Percentiles rank a stretch among this genome's conserved stretches.
Evolutionary conservation across 2,329 filamentous ascomycete species (phyloP).

Genomic region (Periconia sp.): DNA sequence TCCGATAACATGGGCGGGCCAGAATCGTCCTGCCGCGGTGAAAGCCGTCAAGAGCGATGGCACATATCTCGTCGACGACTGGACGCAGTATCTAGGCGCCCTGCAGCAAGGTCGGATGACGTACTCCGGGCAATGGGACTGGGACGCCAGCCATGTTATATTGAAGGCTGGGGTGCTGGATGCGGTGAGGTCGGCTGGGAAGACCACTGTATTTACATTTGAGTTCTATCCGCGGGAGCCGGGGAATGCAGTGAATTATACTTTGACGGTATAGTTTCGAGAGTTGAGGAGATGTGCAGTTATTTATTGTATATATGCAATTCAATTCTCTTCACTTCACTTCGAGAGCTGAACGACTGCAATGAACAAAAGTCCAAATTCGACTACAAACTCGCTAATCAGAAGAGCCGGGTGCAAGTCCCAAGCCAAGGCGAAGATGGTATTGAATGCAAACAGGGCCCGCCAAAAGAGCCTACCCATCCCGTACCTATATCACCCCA

Average conservation of each 20-base stretch:
- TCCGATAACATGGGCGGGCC: constrained; percentile 60
- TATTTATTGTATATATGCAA: too few species aligned
- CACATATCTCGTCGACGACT: constrained; percentile 60
- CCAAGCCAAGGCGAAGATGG: neutral
- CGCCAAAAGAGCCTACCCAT: neutral
- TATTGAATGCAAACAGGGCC: neutral
- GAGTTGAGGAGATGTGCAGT: neutral
- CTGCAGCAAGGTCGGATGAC: constrained; percentile 58
- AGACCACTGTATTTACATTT: constrained; percentile 57
- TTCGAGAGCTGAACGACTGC: too few species aligned
- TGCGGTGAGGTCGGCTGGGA: constrained; percentile 53
- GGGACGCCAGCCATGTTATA: constrained; percentile 54
- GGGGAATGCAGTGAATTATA: constrained; percentile 59
- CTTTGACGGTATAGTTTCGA: constrained; percentile 47
- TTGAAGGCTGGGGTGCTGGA: constrained; percentile 54
- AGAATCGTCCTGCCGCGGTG: constrained; percentile 58
- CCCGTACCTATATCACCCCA: neutral
- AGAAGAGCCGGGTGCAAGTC: neutral
- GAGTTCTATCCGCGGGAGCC: constrained; percentile 62
- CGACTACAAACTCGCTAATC: neutral
- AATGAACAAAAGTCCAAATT: too few species aligned
- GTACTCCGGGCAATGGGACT: constrained; percentile 60
- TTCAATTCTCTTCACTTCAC: too few species aligned
- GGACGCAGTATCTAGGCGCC: constrained; percentile 60
- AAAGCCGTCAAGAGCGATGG: constrained; percentile 58